Evolutionary conservation across 805 yeast species (phyloP).

Genomic region (Candida patagonica): DNA sequence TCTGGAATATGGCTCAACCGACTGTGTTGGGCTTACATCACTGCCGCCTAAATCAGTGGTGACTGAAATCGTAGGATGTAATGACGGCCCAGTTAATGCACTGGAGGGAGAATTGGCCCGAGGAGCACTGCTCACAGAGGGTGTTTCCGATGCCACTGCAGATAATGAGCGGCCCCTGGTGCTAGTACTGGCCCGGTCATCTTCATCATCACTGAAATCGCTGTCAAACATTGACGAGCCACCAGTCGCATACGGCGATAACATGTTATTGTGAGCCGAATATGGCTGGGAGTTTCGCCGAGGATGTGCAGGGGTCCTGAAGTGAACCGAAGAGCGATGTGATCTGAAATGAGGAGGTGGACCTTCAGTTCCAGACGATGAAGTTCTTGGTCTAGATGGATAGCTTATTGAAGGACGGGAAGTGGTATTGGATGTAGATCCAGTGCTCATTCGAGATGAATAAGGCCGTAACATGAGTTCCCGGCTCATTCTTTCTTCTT

Average conservation of each 20-base stretch:
- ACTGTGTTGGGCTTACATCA: neutral
- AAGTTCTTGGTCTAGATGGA: neutral
- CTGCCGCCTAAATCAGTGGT: neutral
- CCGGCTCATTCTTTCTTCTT: constrained; percentile 6
- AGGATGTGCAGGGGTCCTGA: constrained; percentile 3
- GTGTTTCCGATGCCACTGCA: too few relatives aligned
- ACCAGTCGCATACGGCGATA: neutral
- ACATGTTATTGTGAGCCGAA: neutral
- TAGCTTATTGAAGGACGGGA: neutral
- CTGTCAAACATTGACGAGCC: constrained; percentile 3
- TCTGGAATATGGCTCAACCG: neutral
- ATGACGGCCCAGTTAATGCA: neutral
- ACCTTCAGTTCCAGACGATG: neutral
- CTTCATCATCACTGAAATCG: constrained; percentile 4
- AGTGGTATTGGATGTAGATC: neutral
- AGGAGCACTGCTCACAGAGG: neutral
- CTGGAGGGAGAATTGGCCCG: too few relatives aligned
- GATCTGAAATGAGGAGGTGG: constrained; percentile 1
- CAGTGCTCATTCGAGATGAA: constrained; percentile 4
- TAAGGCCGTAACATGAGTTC: constrained; percentile 7
- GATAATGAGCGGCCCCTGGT: neutral
- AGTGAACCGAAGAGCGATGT: constrained; percentile 2
- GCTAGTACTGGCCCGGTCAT: neutral
- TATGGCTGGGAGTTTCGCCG: constrained; percentile 3
- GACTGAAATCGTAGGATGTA: too few relatives aligned